Evolutionary conservation across 306 rosid genomes (phyloP).

Genomic region (Cucumis cinereus): DNA sequence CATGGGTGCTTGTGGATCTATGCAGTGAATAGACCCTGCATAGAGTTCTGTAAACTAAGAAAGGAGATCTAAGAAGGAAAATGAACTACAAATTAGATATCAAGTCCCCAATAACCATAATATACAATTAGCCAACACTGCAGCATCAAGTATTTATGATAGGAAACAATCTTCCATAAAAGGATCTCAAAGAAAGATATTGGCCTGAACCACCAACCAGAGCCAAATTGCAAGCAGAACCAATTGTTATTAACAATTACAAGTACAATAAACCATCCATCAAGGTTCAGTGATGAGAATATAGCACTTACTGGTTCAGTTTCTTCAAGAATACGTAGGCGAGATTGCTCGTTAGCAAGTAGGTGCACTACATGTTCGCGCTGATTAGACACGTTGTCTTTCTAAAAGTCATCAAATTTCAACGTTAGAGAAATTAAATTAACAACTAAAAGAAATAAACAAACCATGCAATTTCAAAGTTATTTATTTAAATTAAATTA

Average conservation of each 20-base stretch:
- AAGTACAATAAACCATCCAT: not conserved
- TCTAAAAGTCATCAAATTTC: constrained; percentile 33
- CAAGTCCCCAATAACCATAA: constrained; percentile 1
- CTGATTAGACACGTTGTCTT: constrained; percentile 84
- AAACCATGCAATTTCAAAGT: not conserved
- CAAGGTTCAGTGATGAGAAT: not conserved
- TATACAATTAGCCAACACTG: not conserved
- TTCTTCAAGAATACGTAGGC: constrained; percentile 53
- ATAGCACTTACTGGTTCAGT: constrained; percentile 58
- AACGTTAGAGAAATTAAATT: constrained; percentile 13
- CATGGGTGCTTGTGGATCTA: not conserved
- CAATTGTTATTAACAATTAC: not conserved
- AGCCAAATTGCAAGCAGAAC: not conserved
- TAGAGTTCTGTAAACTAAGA: no score
- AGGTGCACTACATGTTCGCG: constrained; percentile 78
- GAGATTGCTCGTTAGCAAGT: constrained; percentile 87
- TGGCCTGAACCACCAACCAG: not conserved
- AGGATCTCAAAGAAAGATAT: not conserved
- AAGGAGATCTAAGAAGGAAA: no score
- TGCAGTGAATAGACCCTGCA: not conserved
- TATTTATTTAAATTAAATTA: constrained; percentile 8
- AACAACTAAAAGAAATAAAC: not conserved
- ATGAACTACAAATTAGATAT: not conserved
- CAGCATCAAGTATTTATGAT: not conserved
- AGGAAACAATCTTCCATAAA: not conserved